These are phyloP conservation scores for Pilatotrama ljubarskyi DNA, from an alignment of 768 basidiomycete species.

Conservation along the genomic window DNA sequence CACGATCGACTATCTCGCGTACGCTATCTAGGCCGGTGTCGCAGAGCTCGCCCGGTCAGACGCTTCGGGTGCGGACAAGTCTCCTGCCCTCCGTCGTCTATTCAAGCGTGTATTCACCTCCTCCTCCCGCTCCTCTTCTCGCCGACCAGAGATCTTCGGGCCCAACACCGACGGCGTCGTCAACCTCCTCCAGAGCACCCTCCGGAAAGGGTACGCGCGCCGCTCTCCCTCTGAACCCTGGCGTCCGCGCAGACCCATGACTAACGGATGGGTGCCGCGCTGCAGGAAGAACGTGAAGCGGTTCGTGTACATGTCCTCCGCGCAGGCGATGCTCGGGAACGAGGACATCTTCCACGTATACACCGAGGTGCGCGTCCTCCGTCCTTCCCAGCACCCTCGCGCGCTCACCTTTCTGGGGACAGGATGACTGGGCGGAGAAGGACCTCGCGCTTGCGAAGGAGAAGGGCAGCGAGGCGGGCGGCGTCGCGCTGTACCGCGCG, in stretches of 20 bases:
- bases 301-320: conserved; percentile 62
- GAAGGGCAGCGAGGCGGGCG: conserved; percentile 33
- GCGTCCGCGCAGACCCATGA: too few species aligned
- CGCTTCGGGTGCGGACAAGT: background rate
- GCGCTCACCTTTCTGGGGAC: background rate
- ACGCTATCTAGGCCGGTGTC: conserved; percentile 67
- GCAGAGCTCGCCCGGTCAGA: conserved; percentile 54
- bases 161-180: conserved; percentile 75
- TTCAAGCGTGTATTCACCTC: conserved; percentile 31
- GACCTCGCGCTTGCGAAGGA: conserved; percentile 31
- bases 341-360: conserved; percentile 35
- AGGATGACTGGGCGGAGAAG: conserved; percentile 42
- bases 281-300: conserved; percentile 45
- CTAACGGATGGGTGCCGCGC: too few species aligned
- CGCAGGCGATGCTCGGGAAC: conserved; percentile 41
- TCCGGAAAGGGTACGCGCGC: conserved; percentile 46
- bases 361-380: conserved; percentile 39
- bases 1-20: conserved; percentile 63
- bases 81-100: too few species aligned
- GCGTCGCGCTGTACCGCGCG: conserved; percentile 31
- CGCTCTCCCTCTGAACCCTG: background rate
- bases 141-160: conserved; percentile 57
- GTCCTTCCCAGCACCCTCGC: too few species aligned
- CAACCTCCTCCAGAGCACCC: conserved; percentile 57
- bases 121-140: conserved; percentile 49